Evolutionary conservation across 31 red algal species (phyloP).

Genomic region (Odonthalia washingtoniensis): DNA sequence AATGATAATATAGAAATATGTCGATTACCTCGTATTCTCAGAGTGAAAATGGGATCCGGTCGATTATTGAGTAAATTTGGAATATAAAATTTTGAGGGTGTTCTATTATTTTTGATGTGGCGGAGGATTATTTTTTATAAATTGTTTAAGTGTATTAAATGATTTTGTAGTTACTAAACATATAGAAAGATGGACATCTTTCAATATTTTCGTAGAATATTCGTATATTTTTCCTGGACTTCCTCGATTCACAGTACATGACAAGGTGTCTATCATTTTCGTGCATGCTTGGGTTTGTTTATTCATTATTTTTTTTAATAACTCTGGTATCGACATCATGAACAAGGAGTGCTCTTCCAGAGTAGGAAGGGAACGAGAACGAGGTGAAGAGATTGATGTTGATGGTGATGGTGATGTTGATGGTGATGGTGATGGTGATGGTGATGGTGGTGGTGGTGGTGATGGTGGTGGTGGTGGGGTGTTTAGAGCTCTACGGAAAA

Average conservation of each 20-base stretch:
- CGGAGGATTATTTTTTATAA: no score
- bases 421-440: not conserved
- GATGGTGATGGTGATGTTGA: not conserved
- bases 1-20: slow-evolving; percentile 50
- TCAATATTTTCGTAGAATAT: no score
- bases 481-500: slow-evolving; percentile 46
- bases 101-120: no score
- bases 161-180: not conserved
- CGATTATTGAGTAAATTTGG: slow-evolving; percentile 47
- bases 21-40: slow-evolving; percentile 60
- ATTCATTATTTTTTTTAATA: no score
- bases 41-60: slow-evolving; percentile 67
- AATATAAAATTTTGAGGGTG: no score
- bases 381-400: not conserved
- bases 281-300: no score
- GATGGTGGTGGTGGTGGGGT: not conserved
- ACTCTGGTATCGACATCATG: no score
- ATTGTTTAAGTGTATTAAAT: not conserved
- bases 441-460: not conserved
- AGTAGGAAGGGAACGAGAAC: no score
- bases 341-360: no score
- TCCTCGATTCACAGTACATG: no score
- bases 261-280: no score
- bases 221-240: no score
- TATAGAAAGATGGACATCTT: not conserved